phyloP scores from a whole-genome alignment of 2,329 filamentous ascomycete genomes.

The Neofusicoccum ribis region DNA sequence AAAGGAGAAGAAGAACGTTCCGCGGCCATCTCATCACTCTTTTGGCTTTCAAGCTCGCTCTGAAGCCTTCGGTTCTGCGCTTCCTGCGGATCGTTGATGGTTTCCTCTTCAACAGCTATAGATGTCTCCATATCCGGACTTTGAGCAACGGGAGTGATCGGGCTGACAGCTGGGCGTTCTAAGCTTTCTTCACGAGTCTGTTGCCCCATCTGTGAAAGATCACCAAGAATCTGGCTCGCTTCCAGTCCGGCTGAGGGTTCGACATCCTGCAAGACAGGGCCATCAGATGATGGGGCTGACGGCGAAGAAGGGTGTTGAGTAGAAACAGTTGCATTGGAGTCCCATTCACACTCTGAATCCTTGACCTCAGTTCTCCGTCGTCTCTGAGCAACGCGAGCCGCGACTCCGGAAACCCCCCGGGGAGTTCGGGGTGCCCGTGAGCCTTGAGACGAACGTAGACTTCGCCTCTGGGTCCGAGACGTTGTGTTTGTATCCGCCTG shows the following conservation, averaged over 20 bases:
- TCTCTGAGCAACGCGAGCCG: neutral
- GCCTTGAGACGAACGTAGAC: neutral
- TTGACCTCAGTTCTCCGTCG: slow-evolving; percentile 5
- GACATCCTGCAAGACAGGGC: neutral
- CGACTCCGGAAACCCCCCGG: slow-evolving; percentile 6
- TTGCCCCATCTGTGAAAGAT: neutral
- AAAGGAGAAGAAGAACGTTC: slow-evolving; percentile 9
- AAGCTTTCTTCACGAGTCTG: neutral
- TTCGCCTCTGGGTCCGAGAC: neutral
- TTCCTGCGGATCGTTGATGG: neutral
- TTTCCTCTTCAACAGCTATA: neutral
- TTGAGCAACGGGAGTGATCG: neutral
- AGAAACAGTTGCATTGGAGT: slow-evolving; percentile 7
- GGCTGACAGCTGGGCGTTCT: neutral
- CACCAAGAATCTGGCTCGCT: neutral
- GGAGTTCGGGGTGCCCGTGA: neutral
- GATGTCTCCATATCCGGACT: neutral
- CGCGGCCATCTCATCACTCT: slow-evolving; percentile 26
- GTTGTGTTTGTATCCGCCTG: neutral
- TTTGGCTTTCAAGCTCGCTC: slow-evolving; percentile 23
- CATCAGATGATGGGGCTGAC: neutral
- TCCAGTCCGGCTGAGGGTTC: neutral
- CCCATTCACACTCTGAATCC: slow-evolving; percentile 8
- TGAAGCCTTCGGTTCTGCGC: slow-evolving; percentile 22
- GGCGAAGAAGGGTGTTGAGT: slow-evolving; percentile 8